Evolutionary conservation across 2,329 filamentous ascomycete genomes (phyloP).

Genomic region (Didymellaceae sp.): DNA sequence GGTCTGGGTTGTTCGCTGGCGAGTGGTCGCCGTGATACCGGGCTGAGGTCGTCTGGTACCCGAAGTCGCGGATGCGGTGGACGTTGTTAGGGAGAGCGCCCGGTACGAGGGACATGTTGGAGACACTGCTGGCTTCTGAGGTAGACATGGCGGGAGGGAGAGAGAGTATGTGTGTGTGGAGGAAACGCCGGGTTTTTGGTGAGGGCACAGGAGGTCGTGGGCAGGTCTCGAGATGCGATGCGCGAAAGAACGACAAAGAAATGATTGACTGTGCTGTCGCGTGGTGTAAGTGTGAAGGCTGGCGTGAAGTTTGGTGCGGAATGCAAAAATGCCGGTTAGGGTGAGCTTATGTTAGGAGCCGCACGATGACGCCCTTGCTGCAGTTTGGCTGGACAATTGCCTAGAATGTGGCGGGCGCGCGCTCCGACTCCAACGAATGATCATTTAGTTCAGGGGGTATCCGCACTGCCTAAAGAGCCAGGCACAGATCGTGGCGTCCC

Average conservation of each 20-base stretch:
- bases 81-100: slow-evolving; percentile 6
- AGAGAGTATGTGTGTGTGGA: no score
- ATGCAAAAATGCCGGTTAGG: slow-evolving; percentile 8
- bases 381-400: slow-evolving; percentile 12
- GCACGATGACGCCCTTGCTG: slow-evolving; percentile 19
- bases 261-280: not conserved
- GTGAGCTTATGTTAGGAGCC: slow-evolving; percentile 7
- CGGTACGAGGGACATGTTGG: slow-evolving; percentile 13
- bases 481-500: slow-evolving; percentile 11
- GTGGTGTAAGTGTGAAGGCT: not conserved
- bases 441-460: slow-evolving; percentile 12
- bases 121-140: slow-evolving; percentile 14
- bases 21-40: slow-evolving; percentile 36
- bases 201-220: not conserved
- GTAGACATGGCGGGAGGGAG: no score
- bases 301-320: slow-evolving; percentile 4
- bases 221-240: not conserved
- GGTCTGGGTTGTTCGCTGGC: slow-evolving; percentile 36
- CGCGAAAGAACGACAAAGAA: not conserved
- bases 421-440: slow-evolving; percentile 8
- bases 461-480: not conserved
- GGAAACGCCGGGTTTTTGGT: no score
- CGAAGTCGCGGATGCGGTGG: slow-evolving; percentile 32
- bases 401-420: slow-evolving; percentile 14
- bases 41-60: slow-evolving; percentile 30